These are phyloP conservation scores for Lophium mytilinum DNA, from an alignment of 495 filamentous ascomycete species.

Conservation along the genomic window DNA sequence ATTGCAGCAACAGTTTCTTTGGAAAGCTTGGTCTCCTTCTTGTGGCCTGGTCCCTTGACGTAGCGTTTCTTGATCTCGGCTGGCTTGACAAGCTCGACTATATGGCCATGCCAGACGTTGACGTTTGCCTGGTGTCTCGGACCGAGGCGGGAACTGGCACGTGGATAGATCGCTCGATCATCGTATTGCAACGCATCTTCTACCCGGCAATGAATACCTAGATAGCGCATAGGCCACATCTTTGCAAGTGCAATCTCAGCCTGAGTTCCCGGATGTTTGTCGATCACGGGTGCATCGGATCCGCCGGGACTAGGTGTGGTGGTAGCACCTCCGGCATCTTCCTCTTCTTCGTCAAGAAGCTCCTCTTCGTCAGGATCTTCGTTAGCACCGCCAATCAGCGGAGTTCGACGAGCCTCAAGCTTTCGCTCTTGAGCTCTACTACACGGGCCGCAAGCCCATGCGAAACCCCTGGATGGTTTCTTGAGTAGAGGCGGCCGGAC, in stretches of 20 bases:
- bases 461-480: conserved; percentile 96
- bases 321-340: conserved; percentile 56
- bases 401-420: conserved; percentile 83
- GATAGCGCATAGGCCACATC: conserved; percentile 93
- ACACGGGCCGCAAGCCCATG: conserved; percentile 94
- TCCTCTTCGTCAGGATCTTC: conserved; percentile 74
- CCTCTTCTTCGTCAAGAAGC: conserved; percentile 51
- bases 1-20: conserved; percentile 71
- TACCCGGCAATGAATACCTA: conserved; percentile 90
- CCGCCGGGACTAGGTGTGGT: conserved; percentile 39
- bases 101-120: conserved; percentile 69
- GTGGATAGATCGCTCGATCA: conserved; percentile 86
- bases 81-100: conserved; percentile 84
- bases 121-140: conserved; percentile 89
- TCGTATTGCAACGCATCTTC: conserved; percentile 97
- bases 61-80: conserved; percentile 74
- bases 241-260: conserved; percentile 88
- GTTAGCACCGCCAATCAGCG: conserved; percentile 44
- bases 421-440: conserved; percentile 88
- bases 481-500: conserved; percentile 87
- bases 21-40: conserved; percentile 61
- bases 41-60: conserved; percentile 51
- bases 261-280: conserved; percentile 62
- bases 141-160: conserved; percentile 86
- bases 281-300: conserved; percentile 37